A percentile compares a stretch with the other conserved stretches of the same genome.
These are phyloP conservation scores for Leccinum sublutescens DNA, from an alignment of 768 basidiomycete genomes.

Conservation along the genomic window DNA sequence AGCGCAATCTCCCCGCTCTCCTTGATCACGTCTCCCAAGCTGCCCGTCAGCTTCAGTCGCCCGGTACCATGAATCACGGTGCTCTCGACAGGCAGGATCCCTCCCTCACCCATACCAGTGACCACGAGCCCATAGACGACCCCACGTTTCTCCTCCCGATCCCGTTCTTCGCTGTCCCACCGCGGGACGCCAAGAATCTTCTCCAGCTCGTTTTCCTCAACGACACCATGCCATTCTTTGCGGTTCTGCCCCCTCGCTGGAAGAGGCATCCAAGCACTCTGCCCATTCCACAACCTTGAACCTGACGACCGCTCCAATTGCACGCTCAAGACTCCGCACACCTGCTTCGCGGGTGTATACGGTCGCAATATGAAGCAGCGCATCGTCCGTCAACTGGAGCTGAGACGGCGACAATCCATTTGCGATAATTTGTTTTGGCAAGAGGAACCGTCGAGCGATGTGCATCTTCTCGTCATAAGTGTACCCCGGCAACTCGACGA, in stretches of 20 bases:
- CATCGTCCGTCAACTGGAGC: constrained; percentile 65
- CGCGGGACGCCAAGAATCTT: constrained; percentile 76
- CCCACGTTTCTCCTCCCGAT: constrained; percentile 69
- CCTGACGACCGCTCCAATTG: constrained; percentile 76
- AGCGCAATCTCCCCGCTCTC: constrained; percentile 89
- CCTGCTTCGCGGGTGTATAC: constrained; percentile 90
- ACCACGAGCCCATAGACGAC: constrained; percentile 86
- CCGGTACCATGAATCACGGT: constrained; percentile 75
- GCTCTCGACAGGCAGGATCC: constrained; percentile 82
- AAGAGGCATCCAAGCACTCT: constrained; percentile 44
- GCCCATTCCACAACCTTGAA: constrained; percentile 93
- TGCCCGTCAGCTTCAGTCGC: constrained; percentile 74
- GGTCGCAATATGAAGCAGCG: constrained; percentile 68
- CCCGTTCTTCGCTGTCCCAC: constrained; percentile 78
- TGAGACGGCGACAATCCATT: constrained; percentile 69
- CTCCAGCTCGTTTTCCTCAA: constrained; percentile 75
- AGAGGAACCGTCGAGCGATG: constrained; percentile 82
- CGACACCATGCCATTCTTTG: constrained; percentile 53
- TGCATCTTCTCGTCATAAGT: constrained; percentile 90
- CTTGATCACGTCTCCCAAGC: constrained; percentile 89
- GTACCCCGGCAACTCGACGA: constrained; percentile 81
- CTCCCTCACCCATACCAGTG: constrained; percentile 86
- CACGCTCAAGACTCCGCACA: constrained; percentile 85
- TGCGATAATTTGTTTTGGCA: constrained; percentile 82
- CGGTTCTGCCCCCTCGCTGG: constrained; percentile 19